These are phyloP conservation scores for Laburnicola sp. DNA, from an alignment of 2,329 filamentous ascomycete genomes.

Conservation along the genomic window DNA sequence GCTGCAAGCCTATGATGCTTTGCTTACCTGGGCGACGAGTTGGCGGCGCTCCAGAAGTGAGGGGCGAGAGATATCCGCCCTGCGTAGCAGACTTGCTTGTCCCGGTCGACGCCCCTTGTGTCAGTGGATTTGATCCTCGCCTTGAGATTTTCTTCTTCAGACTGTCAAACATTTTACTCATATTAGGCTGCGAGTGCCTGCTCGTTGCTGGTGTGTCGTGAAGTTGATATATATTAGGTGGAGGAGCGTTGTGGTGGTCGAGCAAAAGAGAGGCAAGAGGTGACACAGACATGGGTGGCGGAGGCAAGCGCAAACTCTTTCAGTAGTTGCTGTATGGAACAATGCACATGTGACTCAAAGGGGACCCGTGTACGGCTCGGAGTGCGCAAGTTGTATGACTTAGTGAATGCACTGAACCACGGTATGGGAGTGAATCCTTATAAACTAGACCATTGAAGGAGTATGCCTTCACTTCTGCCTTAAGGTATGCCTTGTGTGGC, in stretches of 20 bases:
- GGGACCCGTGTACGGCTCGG: background rate
- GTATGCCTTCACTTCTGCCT: background rate
- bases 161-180: slow-evolving; percentile 22
- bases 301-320: background rate
- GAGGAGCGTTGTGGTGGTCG: background rate
- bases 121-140: slow-evolving; percentile 20
- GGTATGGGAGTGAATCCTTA: background rate
- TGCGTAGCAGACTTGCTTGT: slow-evolving; percentile 12
- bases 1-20: background rate
- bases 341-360: background rate
- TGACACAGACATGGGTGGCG: slow-evolving; percentile 20
- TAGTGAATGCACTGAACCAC: background rate
- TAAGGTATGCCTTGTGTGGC: slow-evolving; percentile 9
- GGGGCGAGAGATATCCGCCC: slow-evolving; percentile 24
- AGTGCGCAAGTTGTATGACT: background rate
- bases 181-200: slow-evolving; percentile 4
- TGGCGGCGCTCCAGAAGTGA: slow-evolving; percentile 30
- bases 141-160: slow-evolving; percentile 33
- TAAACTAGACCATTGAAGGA: background rate
- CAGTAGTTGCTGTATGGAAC: slow-evolving; percentile 1
- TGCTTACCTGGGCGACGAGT: slow-evolving; percentile 47
- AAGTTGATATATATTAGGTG: background rate
- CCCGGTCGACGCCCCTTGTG: slow-evolving; percentile 7
- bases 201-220: slow-evolving; percentile 3
- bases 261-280: slow-evolving; percentile 4